Evolutionary conservation across 192 early-diverging fungal genomes (phyloP), one percentile per base, ranked within the genome.

Genomic region (Globomyces pollinis-pini): DNA sequence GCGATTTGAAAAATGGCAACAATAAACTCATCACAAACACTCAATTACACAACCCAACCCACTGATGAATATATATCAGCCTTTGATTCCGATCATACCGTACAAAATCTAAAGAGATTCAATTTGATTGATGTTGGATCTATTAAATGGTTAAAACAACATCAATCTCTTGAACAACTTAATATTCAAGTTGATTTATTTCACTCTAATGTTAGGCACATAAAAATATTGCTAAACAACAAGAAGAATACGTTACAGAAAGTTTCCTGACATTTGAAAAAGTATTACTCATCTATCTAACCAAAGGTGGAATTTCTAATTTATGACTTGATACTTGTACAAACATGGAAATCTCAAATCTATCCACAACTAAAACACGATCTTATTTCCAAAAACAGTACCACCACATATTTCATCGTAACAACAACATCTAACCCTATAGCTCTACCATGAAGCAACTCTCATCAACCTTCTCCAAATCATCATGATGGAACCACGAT

Each of bases 371-470:
- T 79, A 15, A 15, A 61, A 2, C 29, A 34, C 6, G 34, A 34
- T 3, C 59, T 73, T 0, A 44, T 62, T 7, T 57, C 30, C 6
- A 45, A 60, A 30, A 62, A 61, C 51, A 64, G 32, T 20, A 18
- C 71, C 43, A 64, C 52, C 16, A 42, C 64, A 1, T 80, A 80
- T 47, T 70, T 80, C 44, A 62, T 74, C 36, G 72, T 79, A 57
- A 32, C 20, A 7, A 31, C 3, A 3, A 1, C 21, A 8, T 33
- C 29, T 15, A 59, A n/a, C n/a, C n/a, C 20, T 50, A 23, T 42
- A 80, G 78, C 63, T 74, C 1, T 76, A 71, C 43, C 72, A 78
- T 45, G 78, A 80, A 61, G 70, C 75, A 12, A 78, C 78, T 16
- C 36, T 77, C 1, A 31, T 80, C 1, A 80, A 80, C 51, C 66